Evolutionary conservation across 2,329 filamentous ascomycete genomes (phyloP).

Genomic region (Sarocladium brachiariae): DNA sequence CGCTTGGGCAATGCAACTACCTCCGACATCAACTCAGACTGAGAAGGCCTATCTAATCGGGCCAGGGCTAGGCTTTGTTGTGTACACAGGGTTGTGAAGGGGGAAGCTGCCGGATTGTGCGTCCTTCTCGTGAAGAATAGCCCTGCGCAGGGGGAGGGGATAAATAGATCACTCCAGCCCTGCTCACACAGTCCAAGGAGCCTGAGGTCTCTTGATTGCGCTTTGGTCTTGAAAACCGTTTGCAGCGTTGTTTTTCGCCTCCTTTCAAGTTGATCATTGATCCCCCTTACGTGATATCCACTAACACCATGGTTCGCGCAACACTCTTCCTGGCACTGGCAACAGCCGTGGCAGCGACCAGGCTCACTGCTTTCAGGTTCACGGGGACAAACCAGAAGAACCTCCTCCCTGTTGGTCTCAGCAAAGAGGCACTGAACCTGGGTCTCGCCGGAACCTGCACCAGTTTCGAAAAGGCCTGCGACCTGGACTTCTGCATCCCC

Average conservation of each 20-base stretch:
- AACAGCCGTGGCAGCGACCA: neutral
- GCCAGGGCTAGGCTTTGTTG: too few species aligned
- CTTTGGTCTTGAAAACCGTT: neutral
- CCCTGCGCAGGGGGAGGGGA: too few species aligned
- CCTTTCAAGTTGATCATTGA: neutral
- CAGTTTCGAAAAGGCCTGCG: conserved; percentile 19
- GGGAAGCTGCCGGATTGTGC: too few species aligned
- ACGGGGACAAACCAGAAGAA: conserved; percentile 10
- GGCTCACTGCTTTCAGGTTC: neutral
- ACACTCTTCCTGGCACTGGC: conserved; percentile 20
- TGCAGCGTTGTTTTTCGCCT: too few species aligned
- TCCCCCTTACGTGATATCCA: neutral
- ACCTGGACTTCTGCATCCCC: conserved; percentile 23
- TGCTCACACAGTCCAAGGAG: neutral
- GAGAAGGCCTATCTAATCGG: too few species aligned
- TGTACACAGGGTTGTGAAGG: too few species aligned
- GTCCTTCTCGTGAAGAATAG: too few species aligned
- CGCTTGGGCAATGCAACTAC: too few species aligned
- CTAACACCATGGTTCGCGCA: conserved; percentile 19
- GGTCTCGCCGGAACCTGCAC: conserved; percentile 16
- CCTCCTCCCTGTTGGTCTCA: conserved; percentile 15
- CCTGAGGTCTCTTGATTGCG: neutral
- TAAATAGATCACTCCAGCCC: too few species aligned
- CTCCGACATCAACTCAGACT: too few species aligned
- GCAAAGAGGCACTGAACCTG: conserved; percentile 16